Evolutionary conservation across 1,139 yeast genomes (phyloP), one percentile per base, ranked within the genome.

Genomic region (Lodderomyces orthopsilosis): DNA sequence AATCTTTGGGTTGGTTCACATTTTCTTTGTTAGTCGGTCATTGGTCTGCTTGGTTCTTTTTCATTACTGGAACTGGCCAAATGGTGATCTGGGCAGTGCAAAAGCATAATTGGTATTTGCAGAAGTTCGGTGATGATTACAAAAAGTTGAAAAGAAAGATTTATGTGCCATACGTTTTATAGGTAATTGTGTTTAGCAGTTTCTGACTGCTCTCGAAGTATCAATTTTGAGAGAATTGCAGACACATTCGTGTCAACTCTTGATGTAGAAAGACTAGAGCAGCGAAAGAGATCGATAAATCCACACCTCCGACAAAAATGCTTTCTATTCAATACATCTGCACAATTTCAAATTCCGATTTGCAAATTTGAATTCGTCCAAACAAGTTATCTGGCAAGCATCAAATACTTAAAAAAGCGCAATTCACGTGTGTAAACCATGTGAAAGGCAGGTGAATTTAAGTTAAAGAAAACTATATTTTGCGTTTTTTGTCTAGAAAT

Each of bases 51-150:
- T 74, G 83, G 61, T 54, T 87, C 18, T 93, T 93, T 68, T 68
- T 83, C 43, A 53, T 71, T 26, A 87, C 88, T 40, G 85, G 94
- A 35, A 71, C 88, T 18, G 78, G 66, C 33, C 96, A 93, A 59
- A 90, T 85, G 95, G 78, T 73, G 68, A 55, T 74, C 44, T 85
- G 95, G 95, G 93, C 93, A 22, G 68, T 81, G 47, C 79, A 81
- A 66, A 85, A 83, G 63, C 90, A 85, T 65, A 67, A 66, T 58
- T 72, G 84, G 49, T 85, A 84, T 63, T 71, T 73, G 62, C 77
- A 74, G 58, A 84, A 83, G 42, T 86, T 86, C 66, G 90, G 90
- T 22, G 83, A 81, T 56, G 75, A 78, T 48, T 86, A 86, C 64
- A 91, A 90, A 59, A 80, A 77, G 62, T 69, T 73, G 59, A 68